Base-by-base conservation (phyloP, 2,329 filamentous ascomycete genomes). In the Colletotrichum sublineola region DNA sequence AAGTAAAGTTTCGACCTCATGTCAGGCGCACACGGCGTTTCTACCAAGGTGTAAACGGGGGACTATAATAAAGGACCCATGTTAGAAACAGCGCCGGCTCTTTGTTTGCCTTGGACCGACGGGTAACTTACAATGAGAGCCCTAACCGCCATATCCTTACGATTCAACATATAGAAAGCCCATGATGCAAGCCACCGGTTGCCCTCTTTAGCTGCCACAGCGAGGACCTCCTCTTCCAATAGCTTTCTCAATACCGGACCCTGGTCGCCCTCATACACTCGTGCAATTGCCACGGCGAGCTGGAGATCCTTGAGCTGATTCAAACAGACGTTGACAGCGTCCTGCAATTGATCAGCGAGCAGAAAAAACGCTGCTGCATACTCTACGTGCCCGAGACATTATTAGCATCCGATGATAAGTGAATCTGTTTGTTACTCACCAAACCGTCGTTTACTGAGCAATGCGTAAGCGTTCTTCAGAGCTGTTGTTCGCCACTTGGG, bases 281-380 rank as follows among this genome's bases (percentile, higher is more conserved):
- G 89, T 1, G 94, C 90, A 24, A 99, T 92, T 9, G 95, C 92
- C 73, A 99, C 92, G 3, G 96, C 96, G 42, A 99, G 89, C 79
- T 98, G 95, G 31, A 96, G 83, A 79, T 99, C 97, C 71, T 93
- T 91, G 48, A 98, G 86, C 79, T 98, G 95, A 74, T 94, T 95
- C 18, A 95, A 85, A 75, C 97, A 94, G 24, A 99, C 91, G 75
- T 93, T 93, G 64, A 96, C 92, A 0, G 96, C 96, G 80, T 97
- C 95, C 67, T 92, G 90, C 0, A 97, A 85, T 77, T 93, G 92
- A 75, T 95, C 95, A 2, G 94, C 97, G 1, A 99, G 87, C 7
- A 99, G 86, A 84, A 99, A 99, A 83, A 98, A 99, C 0, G 96
- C 93, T 0, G 96, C 96, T 3, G 96, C 95, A 78, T 99, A 99